phyloP scores from a whole-genome alignment of 345 rosid genomes.

The Kernera saxatilis region DNA sequence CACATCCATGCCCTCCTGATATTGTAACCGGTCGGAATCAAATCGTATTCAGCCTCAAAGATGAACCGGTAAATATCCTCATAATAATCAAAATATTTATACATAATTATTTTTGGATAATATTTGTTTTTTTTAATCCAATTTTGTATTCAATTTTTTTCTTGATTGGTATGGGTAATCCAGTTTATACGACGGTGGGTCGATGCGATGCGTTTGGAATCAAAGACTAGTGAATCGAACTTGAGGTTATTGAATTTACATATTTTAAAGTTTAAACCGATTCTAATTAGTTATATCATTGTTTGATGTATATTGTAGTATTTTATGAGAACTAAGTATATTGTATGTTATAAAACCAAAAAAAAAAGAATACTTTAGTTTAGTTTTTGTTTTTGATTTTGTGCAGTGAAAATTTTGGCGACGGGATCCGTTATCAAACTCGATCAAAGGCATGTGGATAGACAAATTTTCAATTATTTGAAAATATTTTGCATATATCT shows the following conservation, averaged over 20 bases:
- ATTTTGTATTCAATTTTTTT: no score
- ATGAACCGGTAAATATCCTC: slow-evolving; percentile 13
- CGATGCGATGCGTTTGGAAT: neutral
- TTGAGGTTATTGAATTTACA: neutral
- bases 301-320: neutral
- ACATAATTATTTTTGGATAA: neutral
- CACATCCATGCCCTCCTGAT: neutral
- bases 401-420: neutral
- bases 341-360: no score
- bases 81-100: neutral
- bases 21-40: neutral
- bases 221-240: neutral
- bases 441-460: slow-evolving; percentile 13
- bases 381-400: neutral
- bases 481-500: neutral
- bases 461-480: neutral
- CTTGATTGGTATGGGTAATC: neutral
- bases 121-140: neutral
- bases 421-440: neutral
- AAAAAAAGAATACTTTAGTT: no score
- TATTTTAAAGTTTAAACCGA: neutral
- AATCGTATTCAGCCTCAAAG: neutral
- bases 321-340: neutral
- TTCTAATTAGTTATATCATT: neutral
- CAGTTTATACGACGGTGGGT: slow-evolving; percentile 1